Percentiles rank a stretch among this genome's conserved stretches.
These are phyloP conservation scores for Rhizoclosmatium globosum DNA, from an alignment of 192 early-diverging fungal species.

Conservation along the genomic window DNA sequence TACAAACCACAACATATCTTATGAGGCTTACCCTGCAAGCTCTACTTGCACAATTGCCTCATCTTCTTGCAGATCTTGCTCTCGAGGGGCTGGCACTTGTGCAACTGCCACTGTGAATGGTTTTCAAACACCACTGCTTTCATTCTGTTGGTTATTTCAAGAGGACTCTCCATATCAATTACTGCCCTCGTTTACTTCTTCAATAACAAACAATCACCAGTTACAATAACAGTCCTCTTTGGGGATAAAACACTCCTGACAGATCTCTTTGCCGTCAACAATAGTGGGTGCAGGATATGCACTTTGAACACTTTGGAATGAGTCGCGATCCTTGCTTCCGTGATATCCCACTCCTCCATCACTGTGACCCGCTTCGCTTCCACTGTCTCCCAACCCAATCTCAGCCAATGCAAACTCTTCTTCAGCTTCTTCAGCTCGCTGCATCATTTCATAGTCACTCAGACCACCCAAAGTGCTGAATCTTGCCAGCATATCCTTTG, in stretches of 20 bases:
- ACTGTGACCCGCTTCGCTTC: constrained; percentile 8
- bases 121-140: constrained; percentile 15
- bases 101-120: constrained; percentile 11
- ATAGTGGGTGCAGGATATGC: constrained; percentile 6
- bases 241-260: constrained; percentile 37
- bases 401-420: constrained; percentile 9
- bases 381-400: neutral
- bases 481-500: constrained; percentile 48
- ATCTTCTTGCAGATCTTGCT: neutral
- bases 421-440: constrained; percentile 12
- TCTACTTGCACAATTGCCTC: constrained; percentile 25
- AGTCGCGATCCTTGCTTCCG: constrained; percentile 14
- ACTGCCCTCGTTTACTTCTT: too few species aligned
- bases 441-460: constrained; percentile 21
- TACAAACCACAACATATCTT: too few species aligned
- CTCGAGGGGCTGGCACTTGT: neutral
- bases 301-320: constrained; percentile 23
- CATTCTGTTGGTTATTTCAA: neutral
- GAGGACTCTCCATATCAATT: too few species aligned
- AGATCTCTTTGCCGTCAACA: constrained; percentile 4
- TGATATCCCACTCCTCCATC: constrained; percentile 7
- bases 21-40: constrained; percentile 7
- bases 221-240: constrained; percentile 37
- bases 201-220: neutral
- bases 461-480: constrained; percentile 31